phyloP scores from a whole-genome alignment of 2,329 filamentous ascomycete genomes.

The Fusarium sublunatum region DNA sequence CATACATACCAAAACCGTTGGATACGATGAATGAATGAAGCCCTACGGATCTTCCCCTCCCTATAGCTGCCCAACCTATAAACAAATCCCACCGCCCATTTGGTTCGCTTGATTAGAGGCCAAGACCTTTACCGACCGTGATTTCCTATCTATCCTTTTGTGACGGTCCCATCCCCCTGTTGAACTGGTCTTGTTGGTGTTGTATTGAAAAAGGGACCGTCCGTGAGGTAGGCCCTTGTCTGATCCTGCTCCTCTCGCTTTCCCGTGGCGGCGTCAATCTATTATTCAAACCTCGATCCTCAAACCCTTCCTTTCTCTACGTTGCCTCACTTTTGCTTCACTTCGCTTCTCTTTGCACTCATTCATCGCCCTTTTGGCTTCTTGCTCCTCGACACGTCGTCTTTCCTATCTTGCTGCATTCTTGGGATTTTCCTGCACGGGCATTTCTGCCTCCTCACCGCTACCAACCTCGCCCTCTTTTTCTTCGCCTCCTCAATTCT shows the following conservation, averaged over 20 bases:
- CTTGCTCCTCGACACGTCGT: slow-evolving; percentile 15
- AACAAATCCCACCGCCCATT: slow-evolving; percentile 26
- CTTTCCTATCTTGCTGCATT: slow-evolving; percentile 25
- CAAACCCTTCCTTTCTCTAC: slow-evolving; percentile 32
- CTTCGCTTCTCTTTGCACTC: slow-evolving; percentile 10
- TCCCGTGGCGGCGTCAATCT: slow-evolving; percentile 27
- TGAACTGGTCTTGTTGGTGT: slow-evolving; percentile 31
- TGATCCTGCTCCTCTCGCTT: slow-evolving; percentile 26
- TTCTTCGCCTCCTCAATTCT: slow-evolving; percentile 13
- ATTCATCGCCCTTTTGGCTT: neutral
- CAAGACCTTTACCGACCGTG: slow-evolving; percentile 23
- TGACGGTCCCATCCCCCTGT: slow-evolving; percentile 24
- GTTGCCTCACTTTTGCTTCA: neutral
- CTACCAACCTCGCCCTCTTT: slow-evolving; percentile 29
- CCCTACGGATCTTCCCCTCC: neutral
- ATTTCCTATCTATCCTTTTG: slow-evolving; percentile 18
- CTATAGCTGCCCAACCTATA: slow-evolving; percentile 32
- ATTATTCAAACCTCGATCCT: slow-evolving; percentile 15
- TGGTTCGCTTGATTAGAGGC: slow-evolving; percentile 10
- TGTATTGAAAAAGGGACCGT: slow-evolving; percentile 41
- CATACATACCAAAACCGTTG: slow-evolving; percentile 14
- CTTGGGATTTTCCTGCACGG: slow-evolving; percentile 23
- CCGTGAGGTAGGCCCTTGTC: slow-evolving; percentile 37
- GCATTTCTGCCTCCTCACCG: slow-evolving; percentile 22
- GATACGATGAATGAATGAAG: neutral